These are phyloP conservation scores for Chrysochromulina parva DNA, from an alignment of 78 protist species.

Conservation along the genomic window DNA sequence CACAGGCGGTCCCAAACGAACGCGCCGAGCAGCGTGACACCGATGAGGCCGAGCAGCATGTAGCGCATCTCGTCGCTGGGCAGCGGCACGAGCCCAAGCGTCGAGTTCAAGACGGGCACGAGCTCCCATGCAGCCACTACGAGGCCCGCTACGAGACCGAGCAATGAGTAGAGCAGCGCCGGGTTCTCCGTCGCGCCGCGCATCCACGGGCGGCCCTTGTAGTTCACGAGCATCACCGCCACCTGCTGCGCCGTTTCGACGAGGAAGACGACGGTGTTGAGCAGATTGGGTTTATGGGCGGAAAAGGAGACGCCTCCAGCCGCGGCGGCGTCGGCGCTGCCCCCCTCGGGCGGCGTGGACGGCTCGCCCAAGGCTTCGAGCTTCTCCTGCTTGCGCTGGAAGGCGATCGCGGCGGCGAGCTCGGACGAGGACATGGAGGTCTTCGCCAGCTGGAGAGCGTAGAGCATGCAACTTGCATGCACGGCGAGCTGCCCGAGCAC, in stretches of 20 bases:
- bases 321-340: conserved; percentile 13
- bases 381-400: neutral
- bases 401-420: neutral
- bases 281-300: conserved; percentile 28
- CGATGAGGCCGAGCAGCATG: neutral
- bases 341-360: neutral
- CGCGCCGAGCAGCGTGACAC: neutral
- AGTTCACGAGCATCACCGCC: conserved; percentile 34
- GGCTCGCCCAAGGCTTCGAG: neutral
- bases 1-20: neutral
- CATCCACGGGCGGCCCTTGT: conserved; percentile 33
- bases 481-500: conserved; percentile 31
- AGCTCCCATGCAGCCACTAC: neutral
- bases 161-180: neutral
- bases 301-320: neutral
- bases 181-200: conserved; percentile 10
- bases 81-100: conserved; percentile 4
- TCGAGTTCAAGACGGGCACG: neutral
- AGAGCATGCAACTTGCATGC: neutral
- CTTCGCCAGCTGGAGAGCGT: neutral
- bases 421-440: neutral
- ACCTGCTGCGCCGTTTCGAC: conserved; percentile 44
- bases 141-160: neutral
- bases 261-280: conserved; percentile 42
- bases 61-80: neutral